Base-by-base conservation (phyloP, 208 protist genomes). In the Strigomonas oncopelti region DNA sequence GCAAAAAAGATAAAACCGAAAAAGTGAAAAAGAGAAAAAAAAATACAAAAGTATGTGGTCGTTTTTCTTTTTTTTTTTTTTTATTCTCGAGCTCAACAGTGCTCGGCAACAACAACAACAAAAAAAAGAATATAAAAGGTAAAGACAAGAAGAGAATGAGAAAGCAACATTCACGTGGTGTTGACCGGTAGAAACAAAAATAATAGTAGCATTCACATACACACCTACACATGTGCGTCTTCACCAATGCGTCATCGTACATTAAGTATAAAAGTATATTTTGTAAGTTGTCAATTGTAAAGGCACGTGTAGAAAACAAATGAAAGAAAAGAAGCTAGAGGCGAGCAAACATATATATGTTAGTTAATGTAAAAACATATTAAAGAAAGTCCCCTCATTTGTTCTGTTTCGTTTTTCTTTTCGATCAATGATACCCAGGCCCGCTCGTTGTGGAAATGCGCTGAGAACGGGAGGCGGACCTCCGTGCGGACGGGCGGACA, bases 401-500 rank as follows among this genome's bases (percentile, higher is more conserved):
- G 9, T 48, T 48, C 13, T 48, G 5, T 48, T n/a, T 48, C 1
- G 1, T 48, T 48, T n/a, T 9, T 20, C 42, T 48, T 7, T 48
- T 20, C n/a, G n/a, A n/a, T 20, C 18, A 48, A 20, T 48, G 16
- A 14, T 48, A 48, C 9, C 9, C 18, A 20, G 42, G 42, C 3
- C 42, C 42, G 18, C 42, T 61, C 11, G 56, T 14, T 52, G 58
- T 31, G 5, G 58, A 36, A 57, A 11, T 29, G 4, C 25, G 22
- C 2, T 57, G 53, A 4, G 36, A 56, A 20, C 48, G 60, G 31
- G 60, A 64, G 14, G 20, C 60, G 0, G 60, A 64, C 25, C 42
- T 9, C 42, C 60, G 5, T 54, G 66, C 68, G 9, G 67, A 46
- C 16, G 75, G 83, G 16, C 69, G 75, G 65, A 96, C 65, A 11